Evolutionary conservation across 257 asterid genomes (phyloP), one percentile per base, ranked within the genome.

Genomic region (Verbena officinalis): DNA sequence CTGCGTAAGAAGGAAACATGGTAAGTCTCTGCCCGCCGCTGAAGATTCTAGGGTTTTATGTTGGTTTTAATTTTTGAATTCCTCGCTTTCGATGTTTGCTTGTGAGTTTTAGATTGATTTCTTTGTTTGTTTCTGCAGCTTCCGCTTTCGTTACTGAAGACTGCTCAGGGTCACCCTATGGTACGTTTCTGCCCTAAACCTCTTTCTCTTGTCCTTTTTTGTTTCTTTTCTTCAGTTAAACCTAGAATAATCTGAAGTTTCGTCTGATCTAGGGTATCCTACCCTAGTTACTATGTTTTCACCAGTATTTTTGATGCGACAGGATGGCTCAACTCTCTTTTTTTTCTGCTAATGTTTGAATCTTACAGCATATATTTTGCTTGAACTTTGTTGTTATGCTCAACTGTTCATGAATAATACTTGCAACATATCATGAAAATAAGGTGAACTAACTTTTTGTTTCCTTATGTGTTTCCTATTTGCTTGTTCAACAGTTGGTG

Each of bases 141-240:
- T 80, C 98, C 98, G 48, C 95, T 91, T 69, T 91, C 95, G 55
- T 79, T 91, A 62, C 96, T 91, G 67, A 91, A 91, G 87, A 86
- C 95, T 40, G 94, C 98, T 23, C 98, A 88, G 77, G 98, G 96
- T 6, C 96, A 88, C 77, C 98, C 98, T 70, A 89, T 91, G 98
- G 98, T 91, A 80, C 48, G 65, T 14, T 17, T 42, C 58, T 57
- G 36, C 33, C 62, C 57, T 49, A 34, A 66, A 21, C 55, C 62
- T 24, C 19, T 42, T 20, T 31, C 2, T 2, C 7, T 9, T 11
- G 22, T 43, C 7, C 10, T 0, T 33, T 23, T 55, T 39, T 42
- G 17, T 59, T 49, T 17, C n/a, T n/a, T n/a, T n/a, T n/a, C n/a
- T n/a, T n/a, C n/a, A n/a, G n/a, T n/a, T n/a, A n/a, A n/a, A n/a